Percentiles rank a stretch among this genome's conserved stretches.
These are phyloP conservation scores for Pythium guiyangense DNA, from an alignment of 352 stramenopile species.

Conservation along the genomic window DNA sequence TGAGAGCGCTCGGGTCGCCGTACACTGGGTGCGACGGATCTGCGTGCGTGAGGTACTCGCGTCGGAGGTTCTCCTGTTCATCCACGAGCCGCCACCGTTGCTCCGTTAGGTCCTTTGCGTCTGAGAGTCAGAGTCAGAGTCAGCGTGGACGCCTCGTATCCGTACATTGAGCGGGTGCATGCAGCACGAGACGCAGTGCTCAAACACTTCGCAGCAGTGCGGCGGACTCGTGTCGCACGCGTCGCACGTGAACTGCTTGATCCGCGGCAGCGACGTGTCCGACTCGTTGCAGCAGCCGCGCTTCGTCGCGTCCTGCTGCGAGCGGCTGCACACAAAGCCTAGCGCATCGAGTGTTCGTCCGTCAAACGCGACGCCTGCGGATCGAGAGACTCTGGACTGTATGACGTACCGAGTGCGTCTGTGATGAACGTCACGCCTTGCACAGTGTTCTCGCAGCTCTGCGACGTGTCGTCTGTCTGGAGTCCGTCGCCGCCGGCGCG, in stretches of 20 bases:
- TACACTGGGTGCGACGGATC: conserved; percentile 63
- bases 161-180: conserved; percentile 74
- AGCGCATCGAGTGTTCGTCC: not conserved
- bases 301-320: conserved; percentile 32
- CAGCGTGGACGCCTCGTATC: too few species aligned
- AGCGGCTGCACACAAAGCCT: conserved; percentile 48
- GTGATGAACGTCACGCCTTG: conserved; percentile 43
- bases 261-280: conserved; percentile 36
- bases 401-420: conserved; percentile 42
- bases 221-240: conserved; percentile 56
- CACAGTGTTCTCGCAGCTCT: conserved; percentile 53
- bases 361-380: not conserved
- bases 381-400: not conserved
- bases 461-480: conserved; percentile 22
- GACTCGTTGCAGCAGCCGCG: conserved; percentile 61
- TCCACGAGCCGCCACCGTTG: too few species aligned
- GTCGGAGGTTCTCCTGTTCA: conserved; percentile 53
- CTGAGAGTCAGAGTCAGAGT: too few species aligned
- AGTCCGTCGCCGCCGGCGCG: conserved; percentile 47
- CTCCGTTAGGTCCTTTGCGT: too few species aligned
- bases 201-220: conserved; percentile 64
- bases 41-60: conserved; percentile 55
- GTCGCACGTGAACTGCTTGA: conserved; percentile 61
- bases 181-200: conserved; percentile 76
- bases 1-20: conserved; percentile 40